phyloP scores from a whole-genome alignment of 192 early-diverging fungal genomes.

The Linnemannia elongata region DNA sequence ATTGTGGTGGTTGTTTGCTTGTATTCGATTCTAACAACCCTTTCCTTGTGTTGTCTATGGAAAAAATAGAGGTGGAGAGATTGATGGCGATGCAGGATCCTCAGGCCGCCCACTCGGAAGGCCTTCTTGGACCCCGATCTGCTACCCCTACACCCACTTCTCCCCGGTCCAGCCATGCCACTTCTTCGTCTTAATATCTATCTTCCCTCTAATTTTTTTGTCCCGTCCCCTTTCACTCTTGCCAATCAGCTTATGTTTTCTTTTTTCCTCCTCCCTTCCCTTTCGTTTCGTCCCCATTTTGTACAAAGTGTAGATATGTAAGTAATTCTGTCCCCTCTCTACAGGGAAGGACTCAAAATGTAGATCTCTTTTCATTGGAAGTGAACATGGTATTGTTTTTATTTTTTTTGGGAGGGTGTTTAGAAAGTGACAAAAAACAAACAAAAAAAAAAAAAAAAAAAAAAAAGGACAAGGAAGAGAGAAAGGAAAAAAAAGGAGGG shows the following conservation, averaged over 20 bases:
- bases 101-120: constrained; percentile 9
- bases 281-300: neutral
- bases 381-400: neutral
- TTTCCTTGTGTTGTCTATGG: neutral
- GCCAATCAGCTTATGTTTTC: neutral
- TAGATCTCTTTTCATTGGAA: neutral
- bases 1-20: neutral
- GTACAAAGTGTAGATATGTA: neutral
- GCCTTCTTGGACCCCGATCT: constrained; percentile 5
- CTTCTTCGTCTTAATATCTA: neutral
- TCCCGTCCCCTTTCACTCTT: no score
- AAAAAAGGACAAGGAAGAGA: neutral
- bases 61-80: constrained; percentile 42
- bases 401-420: neutral
- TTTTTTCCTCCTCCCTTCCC: neutral
- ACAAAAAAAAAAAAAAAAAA: no score
- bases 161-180: neutral
- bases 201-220: neutral
- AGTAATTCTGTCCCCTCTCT: no score
- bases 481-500: neutral
- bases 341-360: neutral
- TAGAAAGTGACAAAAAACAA: no score
- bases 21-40: constrained; percentile 32
- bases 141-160: neutral
- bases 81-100: constrained; percentile 45